phyloP scores from a whole-genome alignment of 805 yeast species.

The Ogataea zsoltii region DNA sequence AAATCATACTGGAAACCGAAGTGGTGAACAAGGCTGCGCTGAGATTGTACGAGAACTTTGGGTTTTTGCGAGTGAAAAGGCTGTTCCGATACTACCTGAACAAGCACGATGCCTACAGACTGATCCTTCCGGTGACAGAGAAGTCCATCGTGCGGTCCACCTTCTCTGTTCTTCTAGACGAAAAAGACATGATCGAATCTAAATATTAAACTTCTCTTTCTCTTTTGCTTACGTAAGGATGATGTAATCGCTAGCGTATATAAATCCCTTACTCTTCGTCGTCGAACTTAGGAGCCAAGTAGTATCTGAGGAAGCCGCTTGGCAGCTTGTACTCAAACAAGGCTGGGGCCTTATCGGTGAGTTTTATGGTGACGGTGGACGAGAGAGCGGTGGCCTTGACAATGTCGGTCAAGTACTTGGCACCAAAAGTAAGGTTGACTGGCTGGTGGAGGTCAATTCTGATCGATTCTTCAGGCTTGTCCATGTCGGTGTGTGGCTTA shows the following conservation, averaged over 20 bases:
- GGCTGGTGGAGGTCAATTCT: slow-evolving; percentile 81
- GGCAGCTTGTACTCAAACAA: slow-evolving; percentile 88
- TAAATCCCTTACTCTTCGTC: slow-evolving; percentile 63
- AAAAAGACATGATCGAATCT: slow-evolving; percentile 24
- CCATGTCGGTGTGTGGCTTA: slow-evolving; percentile 82
- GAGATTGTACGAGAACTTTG: slow-evolving; percentile 39
- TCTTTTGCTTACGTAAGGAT: background rate
- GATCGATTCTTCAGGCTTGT: slow-evolving; percentile 73
- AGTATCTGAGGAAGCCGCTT: slow-evolving; percentile 91
- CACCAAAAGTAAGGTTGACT: slow-evolving; percentile 86
- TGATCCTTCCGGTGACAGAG: slow-evolving; percentile 77
- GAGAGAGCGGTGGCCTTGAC: slow-evolving; percentile 87
- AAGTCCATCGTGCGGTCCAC: slow-evolving; percentile 56
- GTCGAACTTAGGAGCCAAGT: slow-evolving; percentile 96
- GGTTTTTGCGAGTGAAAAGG: slow-evolving; percentile 45
- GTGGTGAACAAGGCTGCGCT: slow-evolving; percentile 57
- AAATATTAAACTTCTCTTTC: slow-evolving; percentile 18
- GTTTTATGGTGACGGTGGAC: slow-evolving; percentile 73
- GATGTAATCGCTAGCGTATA: background rate
- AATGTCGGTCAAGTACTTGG: slow-evolving; percentile 86
- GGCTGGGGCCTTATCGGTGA: slow-evolving; percentile 92
- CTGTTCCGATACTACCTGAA: slow-evolving; percentile 85
- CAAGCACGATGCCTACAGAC: slow-evolving; percentile 88
- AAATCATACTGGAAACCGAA: slow-evolving; percentile 91
- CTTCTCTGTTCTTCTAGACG: slow-evolving; percentile 40